These are phyloP conservation scores for Salvia sclarea DNA, from an alignment of 305 asterid genomes.

Conservation along the genomic window DNA sequence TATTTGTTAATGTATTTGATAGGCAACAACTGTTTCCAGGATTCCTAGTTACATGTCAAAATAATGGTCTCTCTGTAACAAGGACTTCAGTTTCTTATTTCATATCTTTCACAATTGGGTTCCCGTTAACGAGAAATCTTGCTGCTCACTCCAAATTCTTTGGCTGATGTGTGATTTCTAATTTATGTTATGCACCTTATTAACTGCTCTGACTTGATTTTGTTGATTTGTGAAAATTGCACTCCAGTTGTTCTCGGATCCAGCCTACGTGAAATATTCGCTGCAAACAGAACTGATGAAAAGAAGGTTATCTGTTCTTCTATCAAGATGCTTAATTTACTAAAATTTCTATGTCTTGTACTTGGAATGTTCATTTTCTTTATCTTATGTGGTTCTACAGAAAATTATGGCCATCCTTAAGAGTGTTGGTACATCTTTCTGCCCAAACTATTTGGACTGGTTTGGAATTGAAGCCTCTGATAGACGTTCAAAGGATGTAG, in stretches of 20 bases:
- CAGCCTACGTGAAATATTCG: constrained; percentile 85
- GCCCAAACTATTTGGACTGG: constrained; percentile 90
- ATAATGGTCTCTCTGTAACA: not conserved
- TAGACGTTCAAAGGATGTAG: constrained; percentile 71
- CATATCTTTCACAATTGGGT: not conserved
- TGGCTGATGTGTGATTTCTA: not conserved
- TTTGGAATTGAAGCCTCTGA: constrained; percentile 61
- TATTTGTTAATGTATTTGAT: not conserved
- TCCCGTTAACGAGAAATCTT: not conserved
- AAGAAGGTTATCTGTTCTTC: constrained; percentile 70
- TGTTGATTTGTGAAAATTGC: constrained; percentile 27
- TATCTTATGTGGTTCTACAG: constrained; percentile 48
- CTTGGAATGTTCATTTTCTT: constrained; percentile 15
- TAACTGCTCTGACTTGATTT: too few species aligned
- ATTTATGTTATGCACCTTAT: constrained; percentile 18
- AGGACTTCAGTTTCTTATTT: not conserved
- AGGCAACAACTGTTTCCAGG: not conserved
- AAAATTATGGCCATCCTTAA: constrained; percentile 96
- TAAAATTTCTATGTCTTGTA: constrained; percentile 13
- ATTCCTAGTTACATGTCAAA: constrained; percentile 9
- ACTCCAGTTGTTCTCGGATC: constrained; percentile 70
- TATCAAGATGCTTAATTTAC: constrained; percentile 31
- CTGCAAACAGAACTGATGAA: constrained; percentile 88
- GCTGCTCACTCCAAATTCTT: constrained; percentile 19
- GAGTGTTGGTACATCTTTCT: constrained; percentile 75